Evolutionary conservation across 352 stramenopile genomes (phyloP).

Genomic region (Paralagenidium karlingii): DNA sequence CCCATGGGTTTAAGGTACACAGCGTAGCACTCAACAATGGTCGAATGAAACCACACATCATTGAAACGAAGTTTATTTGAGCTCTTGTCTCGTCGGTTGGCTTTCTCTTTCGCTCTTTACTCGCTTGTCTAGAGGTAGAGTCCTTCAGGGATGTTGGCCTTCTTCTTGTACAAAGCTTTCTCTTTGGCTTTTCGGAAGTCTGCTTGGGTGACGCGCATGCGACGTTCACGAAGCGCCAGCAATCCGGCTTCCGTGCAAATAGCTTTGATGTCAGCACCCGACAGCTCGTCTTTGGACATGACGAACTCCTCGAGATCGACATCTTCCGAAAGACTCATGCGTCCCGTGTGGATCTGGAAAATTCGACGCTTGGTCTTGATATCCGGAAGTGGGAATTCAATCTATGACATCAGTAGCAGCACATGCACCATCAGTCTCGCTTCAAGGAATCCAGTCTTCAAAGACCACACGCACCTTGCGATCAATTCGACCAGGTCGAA

Average conservation of each 20-base stretch:
- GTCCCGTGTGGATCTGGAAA: constrained; percentile 99
- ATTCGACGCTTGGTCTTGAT: constrained; percentile 99
- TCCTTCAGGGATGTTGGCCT: constrained; percentile 98
- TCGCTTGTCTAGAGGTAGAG: constrained; percentile 92
- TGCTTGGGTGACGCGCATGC: constrained; percentile 99
- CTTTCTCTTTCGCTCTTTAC: too few relatives aligned
- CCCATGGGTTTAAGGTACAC: too few relatives aligned
- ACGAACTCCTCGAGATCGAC: constrained; percentile 99
- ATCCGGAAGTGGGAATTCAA: constrained; percentile 99
- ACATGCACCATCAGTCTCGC: constrained; percentile 3
- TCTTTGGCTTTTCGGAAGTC: constrained; percentile 99
- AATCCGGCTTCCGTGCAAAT: constrained; percentile 99
- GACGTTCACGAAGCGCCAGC: constrained; percentile 95
- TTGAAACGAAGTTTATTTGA: too few relatives aligned
- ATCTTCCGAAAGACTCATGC: constrained; percentile 97
- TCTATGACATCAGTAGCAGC: constrained; percentile 38
- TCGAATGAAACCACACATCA: background rate
- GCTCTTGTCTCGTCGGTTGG: too few relatives aligned
- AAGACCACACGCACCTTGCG: constrained; percentile 77
- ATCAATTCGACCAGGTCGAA: constrained; percentile 99
- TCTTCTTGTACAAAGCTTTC: constrained; percentile 99
- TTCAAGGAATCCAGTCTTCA: background rate
- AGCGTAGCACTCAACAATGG: background rate
- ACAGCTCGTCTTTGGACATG: constrained; percentile 99
- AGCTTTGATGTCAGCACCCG: constrained; percentile 98